Conservation (phyloP, 2,329 filamentous ascomycete genomes). For the Myotisia sp. region DNA sequence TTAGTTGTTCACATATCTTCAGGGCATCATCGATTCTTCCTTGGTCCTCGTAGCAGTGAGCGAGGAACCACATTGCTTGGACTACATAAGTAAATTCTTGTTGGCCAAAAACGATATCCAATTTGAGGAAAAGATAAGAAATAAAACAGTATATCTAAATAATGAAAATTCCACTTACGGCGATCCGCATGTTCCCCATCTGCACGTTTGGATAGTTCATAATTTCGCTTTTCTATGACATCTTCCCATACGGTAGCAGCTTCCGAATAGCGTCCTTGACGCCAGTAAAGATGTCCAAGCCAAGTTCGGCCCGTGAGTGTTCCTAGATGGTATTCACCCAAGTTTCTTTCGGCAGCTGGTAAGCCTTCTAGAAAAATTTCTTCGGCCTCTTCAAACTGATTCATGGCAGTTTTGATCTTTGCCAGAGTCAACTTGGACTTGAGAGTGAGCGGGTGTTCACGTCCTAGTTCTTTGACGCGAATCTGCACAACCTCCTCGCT, state of each 20-base stretch:
- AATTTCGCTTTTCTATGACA: no score
- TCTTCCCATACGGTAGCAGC: background rate
- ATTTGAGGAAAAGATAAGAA: no score
- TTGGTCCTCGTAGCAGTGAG: no score
- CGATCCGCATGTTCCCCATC: no score
- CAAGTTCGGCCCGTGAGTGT: conserved; percentile 12
- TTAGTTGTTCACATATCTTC: no score
- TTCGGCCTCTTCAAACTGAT: conserved; percentile 10
- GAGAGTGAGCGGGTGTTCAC: conserved; percentile 24
- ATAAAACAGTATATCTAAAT: no score
- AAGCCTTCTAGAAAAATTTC: conserved; percentile 9
- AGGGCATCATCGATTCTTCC: no score
- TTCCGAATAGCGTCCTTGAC: background rate
- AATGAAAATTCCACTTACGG: no score
- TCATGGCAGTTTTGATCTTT: conserved; percentile 11
- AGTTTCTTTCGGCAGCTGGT: conserved; percentile 13
- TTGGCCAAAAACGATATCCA: no score
- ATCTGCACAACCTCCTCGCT: conserved; percentile 3
- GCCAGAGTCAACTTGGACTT: conserved; percentile 15
- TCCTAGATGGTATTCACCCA: conserved; percentile 17
- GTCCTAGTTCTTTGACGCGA: conserved; percentile 16
- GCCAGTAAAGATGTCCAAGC: background rate
- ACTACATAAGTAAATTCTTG: no score
- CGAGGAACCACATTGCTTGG: no score
- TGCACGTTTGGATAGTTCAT: no score